Base-by-base conservation (phyloP, 176 grass and related monocot genomes). In the Cenchrus americanus region DNA sequence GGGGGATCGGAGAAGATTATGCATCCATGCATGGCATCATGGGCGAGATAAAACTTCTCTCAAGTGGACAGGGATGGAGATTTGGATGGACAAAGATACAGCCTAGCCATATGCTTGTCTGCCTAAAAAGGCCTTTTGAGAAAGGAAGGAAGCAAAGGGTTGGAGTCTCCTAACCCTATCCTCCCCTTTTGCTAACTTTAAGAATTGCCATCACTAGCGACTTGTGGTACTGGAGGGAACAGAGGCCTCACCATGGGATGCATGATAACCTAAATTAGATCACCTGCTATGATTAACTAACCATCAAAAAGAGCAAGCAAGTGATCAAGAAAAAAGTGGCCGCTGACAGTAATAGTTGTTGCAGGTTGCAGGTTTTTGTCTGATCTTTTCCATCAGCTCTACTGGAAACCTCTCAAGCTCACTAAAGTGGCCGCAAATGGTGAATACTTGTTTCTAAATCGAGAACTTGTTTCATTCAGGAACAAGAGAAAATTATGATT, bases 101-200 rank as follows among this genome's bases (percentile, higher is more conserved):
- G 73, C 40, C 63, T 84, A 84, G 47, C 80, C 80, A 73, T 82
- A 82, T 82, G 80, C 80, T 49, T 73, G 72, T 66, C 60, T 84
- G 82, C 82, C 72, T 84, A 60, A 68, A 58, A 77, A 69, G 83
- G 74, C 17, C 83, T 70, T 85, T 85, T 42, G 40, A 49, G 24
- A 85, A 85, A 78, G 71, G 2, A 14, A 43, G 66, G 32, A 76
- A 76, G 52, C 52, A 76, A 76, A 21, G 71, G 80, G 67, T 13
- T 70, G 64, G 83, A 70, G 74, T 72, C 65, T 41, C 74, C 83
- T 50, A 85, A 70, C 64, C 64, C 74, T 77, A 85, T 77, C 83
- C n/a, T 22, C 0, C 26, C 34, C 42, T 78, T 69, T 40, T 78
- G 73, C 83, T 24, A 71, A 61, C 80, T 82, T 82, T 71, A 82